phyloP scores from a whole-genome alignment of 352 stramenopile genomes.

The Globisporangium yorkense region DNA sequence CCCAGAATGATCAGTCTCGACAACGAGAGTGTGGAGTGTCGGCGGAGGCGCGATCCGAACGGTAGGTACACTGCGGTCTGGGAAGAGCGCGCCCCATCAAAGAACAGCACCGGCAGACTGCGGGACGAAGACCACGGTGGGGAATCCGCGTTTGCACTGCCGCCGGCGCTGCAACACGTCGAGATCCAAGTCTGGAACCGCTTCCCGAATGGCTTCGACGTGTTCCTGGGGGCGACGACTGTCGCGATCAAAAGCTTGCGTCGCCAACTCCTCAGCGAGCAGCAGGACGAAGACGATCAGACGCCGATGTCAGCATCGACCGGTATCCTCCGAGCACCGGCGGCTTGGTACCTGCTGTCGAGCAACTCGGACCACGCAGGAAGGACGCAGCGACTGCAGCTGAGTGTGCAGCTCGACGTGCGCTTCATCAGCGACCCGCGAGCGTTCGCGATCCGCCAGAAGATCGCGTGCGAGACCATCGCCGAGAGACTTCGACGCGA shows the following conservation, averaged over 20 bases:
- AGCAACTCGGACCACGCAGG: slow-evolving; percentile 11
- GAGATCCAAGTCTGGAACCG: slow-evolving; percentile 65
- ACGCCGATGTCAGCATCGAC: neutral
- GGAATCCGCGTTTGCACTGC: slow-evolving; percentile 15
- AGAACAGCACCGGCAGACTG: neutral
- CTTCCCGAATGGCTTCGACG: slow-evolving; percentile 44
- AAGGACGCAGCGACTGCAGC: slow-evolving; percentile 7
- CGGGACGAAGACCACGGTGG: neutral
- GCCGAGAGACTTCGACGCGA: neutral
- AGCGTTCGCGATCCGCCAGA: slow-evolving; percentile 18
- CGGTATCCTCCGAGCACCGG: slow-evolving; percentile 9
- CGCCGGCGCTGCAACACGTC: slow-evolving; percentile 29
- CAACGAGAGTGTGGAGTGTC: neutral
- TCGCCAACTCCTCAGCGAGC: slow-evolving; percentile 12
- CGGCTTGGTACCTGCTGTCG: slow-evolving; percentile 35
- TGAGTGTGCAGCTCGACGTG: slow-evolving; percentile 36
- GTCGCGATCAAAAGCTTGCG: slow-evolving; percentile 23
- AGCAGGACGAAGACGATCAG: slow-evolving; percentile 3
- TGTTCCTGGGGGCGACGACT: slow-evolving; percentile 40
- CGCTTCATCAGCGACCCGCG: slow-evolving; percentile 25
- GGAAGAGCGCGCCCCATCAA: neutral
- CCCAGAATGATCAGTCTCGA: slow-evolving; percentile 7
- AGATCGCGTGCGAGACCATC: slow-evolving; percentile 7
- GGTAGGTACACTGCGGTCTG: slow-evolving; percentile 39
- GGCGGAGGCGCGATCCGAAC: slow-evolving; percentile 20